Conservation (phyloP, 208 protist species). For the Trypanosoma mega region DNA sequence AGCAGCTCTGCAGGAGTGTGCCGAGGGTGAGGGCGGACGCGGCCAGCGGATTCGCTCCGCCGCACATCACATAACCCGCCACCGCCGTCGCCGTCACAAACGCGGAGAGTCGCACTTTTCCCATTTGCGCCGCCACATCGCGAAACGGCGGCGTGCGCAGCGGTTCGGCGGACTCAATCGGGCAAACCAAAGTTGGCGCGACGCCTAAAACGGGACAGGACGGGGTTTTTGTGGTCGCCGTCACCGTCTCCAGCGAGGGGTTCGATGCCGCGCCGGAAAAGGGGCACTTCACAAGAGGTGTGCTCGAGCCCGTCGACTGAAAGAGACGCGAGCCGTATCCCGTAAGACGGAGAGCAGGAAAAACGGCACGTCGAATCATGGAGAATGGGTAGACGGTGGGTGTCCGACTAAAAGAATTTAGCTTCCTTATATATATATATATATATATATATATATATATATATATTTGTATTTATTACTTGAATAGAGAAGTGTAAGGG, state of each 20-base stretch:
- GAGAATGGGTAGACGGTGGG: background rate
- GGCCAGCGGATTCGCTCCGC: constrained; percentile 48
- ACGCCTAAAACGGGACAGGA: constrained; percentile 60
- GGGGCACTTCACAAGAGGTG: constrained; percentile 50
- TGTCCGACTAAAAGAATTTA: background rate
- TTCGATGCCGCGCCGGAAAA: constrained; percentile 30
- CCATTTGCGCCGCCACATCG: constrained; percentile 57
- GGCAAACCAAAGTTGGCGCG: constrained; percentile 42
- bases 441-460: too few relatives aligned
- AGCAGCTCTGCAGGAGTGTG: constrained; percentile 82
- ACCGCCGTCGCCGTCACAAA: constrained; percentile 82
- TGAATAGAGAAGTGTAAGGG: too few relatives aligned
- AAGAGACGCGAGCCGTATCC: constrained; percentile 21
- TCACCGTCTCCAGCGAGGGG: constrained; percentile 5
- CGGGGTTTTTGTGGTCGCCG: background rate
- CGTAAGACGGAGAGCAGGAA: constrained; percentile 22
- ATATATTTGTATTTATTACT: too few relatives aligned
- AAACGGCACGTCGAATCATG: constrained; percentile 32
- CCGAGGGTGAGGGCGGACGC: constrained; percentile 55
- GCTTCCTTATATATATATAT: too few relatives aligned
- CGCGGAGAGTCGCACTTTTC: constrained; percentile 79
- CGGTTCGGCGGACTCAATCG: constrained; percentile 39
- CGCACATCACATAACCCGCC: constrained; percentile 74
- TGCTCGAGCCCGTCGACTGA: constrained; percentile 18
- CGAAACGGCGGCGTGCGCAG: constrained; percentile 27